Evolutionary conservation across 129 eudicot genomes (phyloP), one percentile per base, ranked within the genome.

Genomic region (Escallonia herrerae): DNA sequence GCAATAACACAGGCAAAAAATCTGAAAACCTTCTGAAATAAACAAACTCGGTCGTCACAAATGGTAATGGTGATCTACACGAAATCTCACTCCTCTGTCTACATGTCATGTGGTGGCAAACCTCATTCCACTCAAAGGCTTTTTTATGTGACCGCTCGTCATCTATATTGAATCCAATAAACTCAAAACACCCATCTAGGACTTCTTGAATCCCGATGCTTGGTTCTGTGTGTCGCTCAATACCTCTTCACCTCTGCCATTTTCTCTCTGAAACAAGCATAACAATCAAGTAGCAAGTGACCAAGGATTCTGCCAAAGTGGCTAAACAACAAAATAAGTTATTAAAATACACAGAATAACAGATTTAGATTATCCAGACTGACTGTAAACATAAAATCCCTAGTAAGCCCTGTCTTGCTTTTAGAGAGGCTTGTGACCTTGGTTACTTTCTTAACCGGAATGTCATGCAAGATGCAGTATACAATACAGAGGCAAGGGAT

Each of bases 211-310:
- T 15, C 7, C 53, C 67, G 9, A 12, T 59, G 33, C 42, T 47
- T 5, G 7, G 7, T 37, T 51, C 15, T 41, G 45, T 11, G 13
- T 37, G 22, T 6, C 49, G 15, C 13, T 39, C 45, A 8, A 14
- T 53, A 33, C 52, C 40, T 37, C 12, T 33, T 79, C 71, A 80
- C 45, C 84, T 81, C 76, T 73, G 84, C 90, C 95, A 87, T 68
- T 87, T 87, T 70, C 79, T 78, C 81, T 81, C 87, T 81, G 91
- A 60, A 75, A 66, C 64, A 58, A 50, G 51, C 56, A 68, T 61
- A 75, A 3, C 2, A 66, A 7, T 5, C 57, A 62, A 40, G 60
- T 33, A 6, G 45, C 6, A 72, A 76, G 57, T 33, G 56, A 5
- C 73, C 3, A 37, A 46, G 10, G 5, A 47, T 38, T 37, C 14